Percentiles rank a stretch among this genome's conserved stretches.
phyloP scores from a whole-genome alignment of 176 grass and related monocot species.

The Sorghum bicolor region DNA sequence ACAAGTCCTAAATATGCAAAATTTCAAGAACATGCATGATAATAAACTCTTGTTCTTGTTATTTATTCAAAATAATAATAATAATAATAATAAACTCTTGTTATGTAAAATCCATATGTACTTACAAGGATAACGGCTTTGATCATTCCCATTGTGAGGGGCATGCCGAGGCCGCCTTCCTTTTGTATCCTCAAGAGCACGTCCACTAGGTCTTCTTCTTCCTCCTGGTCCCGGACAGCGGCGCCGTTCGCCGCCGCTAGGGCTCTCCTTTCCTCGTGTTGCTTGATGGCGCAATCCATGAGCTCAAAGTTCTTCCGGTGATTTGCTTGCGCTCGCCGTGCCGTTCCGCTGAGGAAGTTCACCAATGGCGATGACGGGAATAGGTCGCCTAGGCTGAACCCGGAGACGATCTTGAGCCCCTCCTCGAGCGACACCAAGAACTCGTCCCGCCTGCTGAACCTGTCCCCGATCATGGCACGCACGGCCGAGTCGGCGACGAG shows the following conservation, averaged over 20 bases:
- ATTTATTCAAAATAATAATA: no score
- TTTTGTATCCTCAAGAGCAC: neutral
- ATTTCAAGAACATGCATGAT: neutral
- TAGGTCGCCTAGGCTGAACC: neutral
- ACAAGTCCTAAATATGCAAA: neutral
- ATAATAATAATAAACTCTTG: neutral
- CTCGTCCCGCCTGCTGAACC: slow-evolving; percentile 31
- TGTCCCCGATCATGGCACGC: slow-evolving; percentile 25
- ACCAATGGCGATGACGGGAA: neutral
- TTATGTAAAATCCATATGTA: neutral
- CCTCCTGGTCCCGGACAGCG: neutral
- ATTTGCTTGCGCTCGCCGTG: neutral
- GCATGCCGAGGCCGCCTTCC: neutral
- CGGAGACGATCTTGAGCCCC: neutral
- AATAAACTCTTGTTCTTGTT: neutral
- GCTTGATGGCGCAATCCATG: slow-evolving; percentile 19
- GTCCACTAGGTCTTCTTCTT: neutral
- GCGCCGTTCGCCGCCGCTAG: neutral
- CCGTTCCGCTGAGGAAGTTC: neutral
- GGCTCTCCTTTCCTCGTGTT: neutral
- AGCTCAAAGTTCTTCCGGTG: slow-evolving; percentile 1
- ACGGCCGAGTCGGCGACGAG: slow-evolving; percentile 20
- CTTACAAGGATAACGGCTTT: neutral
- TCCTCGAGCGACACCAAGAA: neutral
- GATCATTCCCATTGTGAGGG: neutral